Evolutionary conservation across 768 basidiomycete genomes (phyloP).

Genomic region (Saitozyma sp.): DNA sequence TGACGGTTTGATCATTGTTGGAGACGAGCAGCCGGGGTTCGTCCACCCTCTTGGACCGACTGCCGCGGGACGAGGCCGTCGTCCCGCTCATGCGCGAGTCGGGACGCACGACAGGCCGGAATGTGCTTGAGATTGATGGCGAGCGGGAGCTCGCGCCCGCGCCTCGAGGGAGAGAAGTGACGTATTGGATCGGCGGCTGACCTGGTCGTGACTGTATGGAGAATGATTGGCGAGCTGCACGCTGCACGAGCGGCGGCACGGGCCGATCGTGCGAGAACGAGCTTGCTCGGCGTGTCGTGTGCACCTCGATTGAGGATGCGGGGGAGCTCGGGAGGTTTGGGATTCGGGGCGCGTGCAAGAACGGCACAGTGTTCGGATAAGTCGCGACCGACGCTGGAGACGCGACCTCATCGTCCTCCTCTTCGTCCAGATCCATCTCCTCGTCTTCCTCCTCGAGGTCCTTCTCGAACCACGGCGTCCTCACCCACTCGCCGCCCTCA

Average conservation of each 20-base stretch:
- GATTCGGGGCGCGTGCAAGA: constrained; percentile 39
- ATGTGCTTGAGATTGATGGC: constrained; percentile 3
- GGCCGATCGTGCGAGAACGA: constrained; percentile 10
- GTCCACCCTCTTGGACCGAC: constrained; percentile 50
- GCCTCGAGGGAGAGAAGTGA: constrained; percentile 15
- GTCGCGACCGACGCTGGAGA: constrained; percentile 32
- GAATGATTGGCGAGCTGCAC: constrained; percentile 12
- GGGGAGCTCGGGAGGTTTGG: constrained; percentile 19
- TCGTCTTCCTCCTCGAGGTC: constrained; percentile 16
- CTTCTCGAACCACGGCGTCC: neutral
- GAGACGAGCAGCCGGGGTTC: constrained; percentile 78
- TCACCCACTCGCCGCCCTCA: constrained; percentile 9
- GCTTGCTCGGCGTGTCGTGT: constrained; percentile 2
- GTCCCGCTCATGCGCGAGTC: too few relatives aligned
- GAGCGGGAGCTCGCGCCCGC: neutral
- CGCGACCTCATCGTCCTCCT: constrained; percentile 4
- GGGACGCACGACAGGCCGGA: neutral
- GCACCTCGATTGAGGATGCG: neutral
- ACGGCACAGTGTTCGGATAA: constrained; percentile 47
- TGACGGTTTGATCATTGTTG: constrained; percentile 81
- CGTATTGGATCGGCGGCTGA: constrained; percentile 18
- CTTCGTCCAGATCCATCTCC: constrained; percentile 18
- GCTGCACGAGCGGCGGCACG: neutral
- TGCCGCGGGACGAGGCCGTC: neutral
- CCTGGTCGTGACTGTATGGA: constrained; percentile 10